These are phyloP conservation scores for Fragaria vesca DNA, from an alignment of 306 rosid genomes.

Conservation along the genomic window DNA sequence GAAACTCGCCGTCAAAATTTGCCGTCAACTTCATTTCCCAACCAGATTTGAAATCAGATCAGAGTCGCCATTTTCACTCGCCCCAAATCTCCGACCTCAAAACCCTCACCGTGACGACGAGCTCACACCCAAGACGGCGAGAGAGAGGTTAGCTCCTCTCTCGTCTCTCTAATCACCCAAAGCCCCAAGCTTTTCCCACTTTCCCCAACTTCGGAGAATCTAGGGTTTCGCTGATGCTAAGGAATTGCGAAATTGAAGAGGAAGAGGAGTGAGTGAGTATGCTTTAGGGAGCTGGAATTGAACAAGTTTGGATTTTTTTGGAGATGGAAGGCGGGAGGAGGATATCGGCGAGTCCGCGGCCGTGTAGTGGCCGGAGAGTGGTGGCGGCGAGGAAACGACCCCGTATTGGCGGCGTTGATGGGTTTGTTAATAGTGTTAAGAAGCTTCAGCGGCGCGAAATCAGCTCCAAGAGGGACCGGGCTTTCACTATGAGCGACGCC, in stretches of 20 bases:
- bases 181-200: conserved; percentile 6
- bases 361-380: conserved; percentile 59
- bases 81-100: background rate
- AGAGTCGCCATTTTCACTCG: background rate
- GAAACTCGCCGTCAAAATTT: too few relatives aligned
- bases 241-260: background rate
- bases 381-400: conserved; percentile 62
- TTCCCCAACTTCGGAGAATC: background rate
- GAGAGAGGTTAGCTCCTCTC: background rate
- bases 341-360: conserved; percentile 63
- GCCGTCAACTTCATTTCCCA: background rate
- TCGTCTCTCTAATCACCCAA: background rate
- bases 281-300: background rate
- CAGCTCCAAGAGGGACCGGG: conserved; percentile 67
- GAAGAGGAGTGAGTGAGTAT: background rate
- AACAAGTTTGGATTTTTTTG: background rate
- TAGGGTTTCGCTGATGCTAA: conserved; percentile 23
- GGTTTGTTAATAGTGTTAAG: conserved; percentile 53
- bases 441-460: conserved; percentile 85
- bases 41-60: background rate
- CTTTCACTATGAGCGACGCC: conserved; percentile 68
- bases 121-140: background rate
- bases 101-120: background rate
- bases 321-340: conserved; percentile 74
- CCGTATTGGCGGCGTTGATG: conserved; percentile 37